Percentiles rank a stretch among this genome's conserved stretches.
Conservation (phyloP, 2,329 filamentous ascomycete genomes). For the Botrytis deweyae region DNA sequence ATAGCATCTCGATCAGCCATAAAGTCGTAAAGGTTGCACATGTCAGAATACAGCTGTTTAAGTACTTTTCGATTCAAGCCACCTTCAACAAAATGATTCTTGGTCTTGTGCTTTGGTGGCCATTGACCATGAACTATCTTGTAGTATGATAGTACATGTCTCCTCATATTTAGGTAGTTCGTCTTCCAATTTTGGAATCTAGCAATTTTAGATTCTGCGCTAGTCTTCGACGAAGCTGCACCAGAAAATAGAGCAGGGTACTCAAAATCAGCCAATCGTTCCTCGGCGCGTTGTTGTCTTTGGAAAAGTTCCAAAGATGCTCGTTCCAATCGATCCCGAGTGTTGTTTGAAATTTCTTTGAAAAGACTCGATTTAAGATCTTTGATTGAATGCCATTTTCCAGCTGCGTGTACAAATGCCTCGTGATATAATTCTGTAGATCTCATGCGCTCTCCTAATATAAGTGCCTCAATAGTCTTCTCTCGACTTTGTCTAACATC, state of each 20-base stretch:
- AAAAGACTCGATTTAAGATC: constrained; percentile 67
- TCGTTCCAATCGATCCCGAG: constrained; percentile 76
- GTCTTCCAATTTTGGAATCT: constrained; percentile 82
- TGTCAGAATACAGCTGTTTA: constrained; percentile 78
- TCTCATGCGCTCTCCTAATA: constrained; percentile 86
- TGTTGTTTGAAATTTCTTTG: constrained; percentile 66
- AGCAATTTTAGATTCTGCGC: constrained; percentile 71
- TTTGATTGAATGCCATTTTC: constrained; percentile 75
- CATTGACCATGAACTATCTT: constrained; percentile 68
- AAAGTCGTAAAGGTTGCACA: constrained; percentile 84
- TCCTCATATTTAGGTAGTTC: constrained; percentile 72
- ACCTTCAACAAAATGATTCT: constrained; percentile 82
- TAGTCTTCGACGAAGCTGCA: constrained; percentile 78
- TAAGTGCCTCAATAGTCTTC: constrained; percentile 83
- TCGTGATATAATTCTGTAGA: constrained; percentile 83
- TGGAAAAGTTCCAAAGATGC: constrained; percentile 77
- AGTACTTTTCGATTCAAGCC: constrained; percentile 84
- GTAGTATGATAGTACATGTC: constrained; percentile 60
- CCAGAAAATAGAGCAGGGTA: constrained; percentile 89
- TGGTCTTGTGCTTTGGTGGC: constrained; percentile 88
- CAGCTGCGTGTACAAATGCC: constrained; percentile 86
- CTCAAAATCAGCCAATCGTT: constrained; percentile 81
- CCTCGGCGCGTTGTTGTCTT: constrained; percentile 67
- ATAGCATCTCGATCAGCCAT: constrained; percentile 76
- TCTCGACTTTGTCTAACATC: constrained; percentile 82